Evolutionary conservation across 371 early-diverging fungal genomes (phyloP).

Genomic region (Mycotypha africana): DNA sequence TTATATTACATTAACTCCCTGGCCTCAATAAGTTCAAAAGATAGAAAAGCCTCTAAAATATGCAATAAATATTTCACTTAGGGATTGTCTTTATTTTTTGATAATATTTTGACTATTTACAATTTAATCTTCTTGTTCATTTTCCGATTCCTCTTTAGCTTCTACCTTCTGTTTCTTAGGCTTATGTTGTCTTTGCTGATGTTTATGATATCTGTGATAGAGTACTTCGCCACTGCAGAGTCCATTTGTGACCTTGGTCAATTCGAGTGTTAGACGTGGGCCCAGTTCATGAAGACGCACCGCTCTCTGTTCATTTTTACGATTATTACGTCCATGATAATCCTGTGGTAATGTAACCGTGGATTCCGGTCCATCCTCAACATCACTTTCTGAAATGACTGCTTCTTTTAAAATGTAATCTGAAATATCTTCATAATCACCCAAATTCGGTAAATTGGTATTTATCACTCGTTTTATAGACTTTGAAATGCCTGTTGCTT

Average conservation of each 20-base stretch:
- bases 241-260: constrained; percentile 90
- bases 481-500: constrained; percentile 85
- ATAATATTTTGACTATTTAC: too few species aligned
- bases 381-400: constrained; percentile 85
- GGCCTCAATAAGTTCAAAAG: too few species aligned
- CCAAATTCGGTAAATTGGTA: constrained; percentile 74
- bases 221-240: constrained; percentile 92
- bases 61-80: too few species aligned
- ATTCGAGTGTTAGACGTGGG: constrained; percentile 82
- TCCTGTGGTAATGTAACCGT: constrained; percentile 81
- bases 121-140: too few species aligned
- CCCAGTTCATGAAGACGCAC: constrained; percentile 88
- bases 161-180: too few species aligned
- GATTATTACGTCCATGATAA: constrained; percentile 68
- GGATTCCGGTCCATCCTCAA: constrained; percentile 82
- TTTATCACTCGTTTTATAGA: constrained; percentile 79
- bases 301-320: constrained; percentile 76
- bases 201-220: constrained; percentile 67
- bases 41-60: too few species aligned
- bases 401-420: constrained; percentile 89
- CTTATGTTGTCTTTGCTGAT: too few species aligned
- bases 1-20: too few species aligned
- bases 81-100: too few species aligned
- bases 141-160: too few species aligned
- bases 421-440: constrained; percentile 81